Base-by-base conservation (phyloP, 2,329 filamentous ascomycete genomes). In the Colletotrichum tamarilloi region DNA sequence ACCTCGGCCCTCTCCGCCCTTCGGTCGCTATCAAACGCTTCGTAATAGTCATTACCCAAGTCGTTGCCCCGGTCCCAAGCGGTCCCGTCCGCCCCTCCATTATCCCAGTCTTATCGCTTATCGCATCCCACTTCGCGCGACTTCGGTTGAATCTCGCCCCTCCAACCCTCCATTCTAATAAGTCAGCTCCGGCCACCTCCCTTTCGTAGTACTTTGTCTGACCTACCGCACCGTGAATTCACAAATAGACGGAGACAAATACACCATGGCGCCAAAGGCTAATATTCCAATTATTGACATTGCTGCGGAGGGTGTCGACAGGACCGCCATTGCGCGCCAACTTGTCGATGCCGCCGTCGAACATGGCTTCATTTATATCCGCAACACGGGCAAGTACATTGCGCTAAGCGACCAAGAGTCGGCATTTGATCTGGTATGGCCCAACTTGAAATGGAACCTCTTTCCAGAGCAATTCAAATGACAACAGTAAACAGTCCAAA, bases 321-420 rank as follows among this genome's bases (percentile, higher is more conserved):
- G 88, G 72, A 80, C 81, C n/a, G 82, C 85, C 58, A 84, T 91
- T 24, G 93, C 93, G 64, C 90, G 90, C 68, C 88, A 91, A 75
- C 88, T 98, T 55, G 91, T 98, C 55, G 89, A 93, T 74, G 96
- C 96, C 1, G 95, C 95, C 2, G 90, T 91, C 49, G 91, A 92
- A 67, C 93, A 95, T 83, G 96, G 96, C 74, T 98, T 98, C 82
- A 90, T 98, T 74, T 98, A 97, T 81, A 91, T 98, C 78, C 92
- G 91, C 79, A 95, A 94, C 79, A 88, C 91, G 26, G 92, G 92
- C 56, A 86, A 87, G 14, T 91, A 93, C 73, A 94, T 98, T 60
- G 85, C 92, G 0, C 83, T 87, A 0, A 83, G 88, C 32, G 89
- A 92, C 66, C 90, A 98, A 53, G 87, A 93, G 11, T 85, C 86